Evolutionary conservation across 306 rosid species (phyloP).

Genomic region (Begonia masoniana): DNA sequence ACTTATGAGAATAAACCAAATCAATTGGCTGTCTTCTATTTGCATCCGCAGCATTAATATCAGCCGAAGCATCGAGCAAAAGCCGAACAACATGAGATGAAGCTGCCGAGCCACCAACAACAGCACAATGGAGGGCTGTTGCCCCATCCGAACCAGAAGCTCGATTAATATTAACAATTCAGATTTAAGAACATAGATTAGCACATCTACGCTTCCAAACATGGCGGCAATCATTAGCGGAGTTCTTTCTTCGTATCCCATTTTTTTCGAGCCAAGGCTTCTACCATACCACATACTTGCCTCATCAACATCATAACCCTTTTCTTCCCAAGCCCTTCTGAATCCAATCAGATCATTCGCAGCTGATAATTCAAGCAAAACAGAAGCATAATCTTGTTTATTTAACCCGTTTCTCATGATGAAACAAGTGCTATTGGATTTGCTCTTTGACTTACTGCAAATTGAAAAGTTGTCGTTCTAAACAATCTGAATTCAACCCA

Average conservation of each 20-base stretch:
- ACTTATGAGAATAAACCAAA: slow-evolving; percentile 23
- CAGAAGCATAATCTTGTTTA: slow-evolving; percentile 19
- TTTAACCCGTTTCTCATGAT: slow-evolving; percentile 29
- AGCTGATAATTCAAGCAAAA: slow-evolving; percentile 55
- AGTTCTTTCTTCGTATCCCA: slow-evolving; percentile 58
- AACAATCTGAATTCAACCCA: neutral
- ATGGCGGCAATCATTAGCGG: slow-evolving; percentile 79
- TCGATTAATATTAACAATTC: slow-evolving; percentile 52
- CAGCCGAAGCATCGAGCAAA: slow-evolving; percentile 58
- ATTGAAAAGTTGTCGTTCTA: slow-evolving; percentile 19
- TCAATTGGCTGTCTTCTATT: slow-evolving; percentile 38
- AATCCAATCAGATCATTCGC: slow-evolving; percentile 41
- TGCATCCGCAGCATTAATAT: slow-evolving; percentile 37
- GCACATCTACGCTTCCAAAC: slow-evolving; percentile 61
- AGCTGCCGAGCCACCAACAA: slow-evolving; percentile 46
- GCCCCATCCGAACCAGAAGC: slow-evolving; percentile 50
- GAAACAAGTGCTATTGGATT: slow-evolving; percentile 33
- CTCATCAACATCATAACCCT: slow-evolving; percentile 38
- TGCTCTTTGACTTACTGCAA: slow-evolving; percentile 57
- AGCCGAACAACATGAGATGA: slow-evolving; percentile 48
- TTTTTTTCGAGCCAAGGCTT: slow-evolving; percentile 46
- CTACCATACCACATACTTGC: slow-evolving; percentile 71
- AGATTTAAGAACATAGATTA: slow-evolving; percentile 36
- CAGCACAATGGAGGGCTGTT: slow-evolving; percentile 80
- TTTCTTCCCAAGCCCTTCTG: slow-evolving; percentile 48